Evolutionary conservation across 108 stramenopile species (phyloP), one percentile per base, ranked within the genome.

Genomic region (Pseudonitzschia multiseries): DNA sequence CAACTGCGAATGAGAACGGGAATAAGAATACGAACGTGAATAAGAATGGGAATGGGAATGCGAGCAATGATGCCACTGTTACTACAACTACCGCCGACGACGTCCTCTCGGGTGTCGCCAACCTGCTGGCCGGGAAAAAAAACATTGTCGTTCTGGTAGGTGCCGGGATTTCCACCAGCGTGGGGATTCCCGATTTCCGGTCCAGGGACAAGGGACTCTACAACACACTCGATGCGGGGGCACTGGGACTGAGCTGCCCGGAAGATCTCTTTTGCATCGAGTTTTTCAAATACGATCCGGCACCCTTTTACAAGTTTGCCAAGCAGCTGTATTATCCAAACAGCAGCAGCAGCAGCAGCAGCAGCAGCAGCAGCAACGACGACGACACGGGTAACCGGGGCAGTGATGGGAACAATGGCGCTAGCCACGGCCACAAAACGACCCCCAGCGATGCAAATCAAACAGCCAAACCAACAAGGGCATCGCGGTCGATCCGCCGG

Each of bases 111-210:
- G 57, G 68, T 13, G 79, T 83, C 10, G 65, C 48, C 13, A 36
- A 78, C 0, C 67, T 85, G 9, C 50, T 95, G 22, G 18, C 70
- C 43, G 74, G 76, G 10, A 80, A 83, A 40, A 86, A 80, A 41
- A 87, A 91, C 53, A 86, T 95, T 68, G 68, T 91, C 0, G 90
- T 91, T 0, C 77, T 95, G 68, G 85, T 79, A 4, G 94, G 94
- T 24, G 94, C 94, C 8, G 94, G 94, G 12, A 89, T 95, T 6
- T 83, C 81, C 51, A 90, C 91, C 12, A 79, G 76, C 20, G 87
- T 90, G 70, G 94, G 94, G 57, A 95, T 95, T 54, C 94, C 94
- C 1, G 94, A 95, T 61, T 95, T 95, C 80, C 85, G 94, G 21
- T 87, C 89, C 29, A 68, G 70, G 29, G 79, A 69, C 53, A 85